Evolutionary conservation across 176 grass and related monocot genomes (phyloP).

Genomic region (Hordeum marinum): DNA sequence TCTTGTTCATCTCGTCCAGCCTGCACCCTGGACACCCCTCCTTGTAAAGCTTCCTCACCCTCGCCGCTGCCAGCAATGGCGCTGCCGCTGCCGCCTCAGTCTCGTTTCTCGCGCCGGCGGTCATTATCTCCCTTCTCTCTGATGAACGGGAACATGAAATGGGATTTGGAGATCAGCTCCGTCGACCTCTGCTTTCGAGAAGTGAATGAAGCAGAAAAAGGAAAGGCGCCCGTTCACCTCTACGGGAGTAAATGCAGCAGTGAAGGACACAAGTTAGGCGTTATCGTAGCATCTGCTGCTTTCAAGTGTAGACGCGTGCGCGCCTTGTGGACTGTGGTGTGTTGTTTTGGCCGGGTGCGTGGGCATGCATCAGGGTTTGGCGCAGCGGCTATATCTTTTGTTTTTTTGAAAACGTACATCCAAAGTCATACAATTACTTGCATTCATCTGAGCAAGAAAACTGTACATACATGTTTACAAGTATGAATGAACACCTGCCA

Average conservation of each 20-base stretch:
- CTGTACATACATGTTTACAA: too few species aligned
- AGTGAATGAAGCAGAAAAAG: neutral
- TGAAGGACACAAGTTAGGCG: neutral
- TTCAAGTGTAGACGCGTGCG: too few species aligned
- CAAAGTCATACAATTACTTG: too few species aligned
- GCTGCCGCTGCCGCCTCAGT: neutral
- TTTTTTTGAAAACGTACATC: too few species aligned
- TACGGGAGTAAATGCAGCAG: neutral
- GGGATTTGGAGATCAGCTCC: neutral
- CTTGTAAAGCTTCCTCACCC: neutral
- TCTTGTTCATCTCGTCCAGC: slow-evolving; percentile 27
- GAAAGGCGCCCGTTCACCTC: neutral
- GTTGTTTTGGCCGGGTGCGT: too few species aligned
- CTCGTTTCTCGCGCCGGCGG: neutral
- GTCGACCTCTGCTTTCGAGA: neutral
- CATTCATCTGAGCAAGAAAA: too few species aligned
- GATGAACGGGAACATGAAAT: neutral
- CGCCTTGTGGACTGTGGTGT: too few species aligned
- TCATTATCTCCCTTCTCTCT: slow-evolving; percentile 1
- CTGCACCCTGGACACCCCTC: slow-evolving; percentile 47
- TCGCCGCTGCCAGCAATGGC: slow-evolving; percentile 27
- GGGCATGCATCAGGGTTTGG: too few species aligned
- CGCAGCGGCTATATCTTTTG: too few species aligned
- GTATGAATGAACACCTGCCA: too few species aligned
- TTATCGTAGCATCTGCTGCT: neutral